Base-by-base conservation (phyloP, 495 filamentous ascomycete genomes). In the Pyrenula massariospora region DNA sequence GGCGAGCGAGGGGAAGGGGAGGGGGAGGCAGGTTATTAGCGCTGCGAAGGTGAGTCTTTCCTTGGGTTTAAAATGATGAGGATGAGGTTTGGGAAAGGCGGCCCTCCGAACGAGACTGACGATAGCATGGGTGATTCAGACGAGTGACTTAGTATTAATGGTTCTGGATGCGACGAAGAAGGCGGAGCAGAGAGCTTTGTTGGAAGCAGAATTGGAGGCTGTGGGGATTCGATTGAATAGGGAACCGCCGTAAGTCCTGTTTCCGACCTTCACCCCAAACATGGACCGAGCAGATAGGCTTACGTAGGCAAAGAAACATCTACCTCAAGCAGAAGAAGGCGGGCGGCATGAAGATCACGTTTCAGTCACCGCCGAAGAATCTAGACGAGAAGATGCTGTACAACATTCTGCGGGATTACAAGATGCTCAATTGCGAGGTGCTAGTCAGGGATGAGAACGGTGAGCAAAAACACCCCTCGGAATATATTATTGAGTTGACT, bases 321-420 rank as follows among this genome's bases (percentile, higher is more conserved):
- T 97, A 97, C 67, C 79, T 99, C n/a, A 99, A 99, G 67, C 73
- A 73, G 12, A 99, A 99, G 72, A 97, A 95, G 65, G 89, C 94
- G 3, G 94, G 94, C 52, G 94, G 94, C 36, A 90, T 97, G 89
- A 99, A 97, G 70, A 95, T 97, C 66, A 96, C 86, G 10, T 99
- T 99, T 72, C 85, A 89, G 59, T 74, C 82, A 25, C 85, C 91
- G 3, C 92, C 94, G 8, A 96, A 96, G 66, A 72, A 84, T 55
- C 71, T 99, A 50, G 93, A 97, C 66, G 94, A 97, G 73, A 96
- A 94, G 75, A 95, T 97, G 84, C 80, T 97, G 59, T 93, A 83
- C 73, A 95, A 93, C 73, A 95, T 99, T 64, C 76, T 97, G 31
- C 86, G 89, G 54, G 94, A 99, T 77, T 97, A 97, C 80, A 97